A percentile compares a stretch with the other conserved stretches of the same genome.
Evolutionary conservation across 75 land plant species (phyloP).

Genomic region (Selaginella moellendorffii): DNA sequence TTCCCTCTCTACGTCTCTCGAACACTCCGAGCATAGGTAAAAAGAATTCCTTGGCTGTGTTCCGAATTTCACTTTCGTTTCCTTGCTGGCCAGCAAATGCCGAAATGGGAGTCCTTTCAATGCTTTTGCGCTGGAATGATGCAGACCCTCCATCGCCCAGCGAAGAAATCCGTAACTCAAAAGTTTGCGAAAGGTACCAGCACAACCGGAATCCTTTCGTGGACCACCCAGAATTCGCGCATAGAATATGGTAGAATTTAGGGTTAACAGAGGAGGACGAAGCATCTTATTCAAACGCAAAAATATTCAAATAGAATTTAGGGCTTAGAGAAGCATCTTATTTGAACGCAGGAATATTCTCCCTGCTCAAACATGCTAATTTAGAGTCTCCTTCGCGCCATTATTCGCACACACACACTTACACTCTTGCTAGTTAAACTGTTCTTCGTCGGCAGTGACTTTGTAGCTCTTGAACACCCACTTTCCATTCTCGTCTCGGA

Average conservation of each 20-base stretch:
- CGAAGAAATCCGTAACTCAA: conserved; percentile 39
- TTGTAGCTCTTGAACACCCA: too few species aligned
- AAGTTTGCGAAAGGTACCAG: conserved; percentile 46
- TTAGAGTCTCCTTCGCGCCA: too few species aligned
- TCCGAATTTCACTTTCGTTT: neutral
- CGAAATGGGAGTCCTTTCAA: conserved; percentile 54
- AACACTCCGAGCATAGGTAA: conserved; percentile 53
- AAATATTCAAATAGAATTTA: too few species aligned
- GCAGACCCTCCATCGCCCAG: conserved; percentile 45
- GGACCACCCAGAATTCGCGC: conserved; percentile 72
- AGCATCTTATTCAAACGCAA: too few species aligned
- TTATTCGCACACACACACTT: too few species aligned
- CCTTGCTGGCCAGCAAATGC: conserved; percentile 22
- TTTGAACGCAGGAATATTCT: too few species aligned
- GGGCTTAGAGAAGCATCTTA: too few species aligned
- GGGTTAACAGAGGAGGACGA: too few species aligned
- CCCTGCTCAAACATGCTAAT: too few species aligned
- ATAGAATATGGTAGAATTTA: neutral
- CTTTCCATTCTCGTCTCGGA: neutral
- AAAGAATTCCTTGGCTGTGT: too few species aligned
- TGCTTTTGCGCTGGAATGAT: conserved; percentile 46
- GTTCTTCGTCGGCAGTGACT: too few species aligned
- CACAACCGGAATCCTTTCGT: conserved; percentile 66
- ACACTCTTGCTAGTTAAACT: too few species aligned
- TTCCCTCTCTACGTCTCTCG: conserved; percentile 28